Evolutionary conservation across 441 rosid genomes (phyloP), one percentile per base, ranked within the genome.

Genomic region (Bocquillonia castaneifolia): DNA sequence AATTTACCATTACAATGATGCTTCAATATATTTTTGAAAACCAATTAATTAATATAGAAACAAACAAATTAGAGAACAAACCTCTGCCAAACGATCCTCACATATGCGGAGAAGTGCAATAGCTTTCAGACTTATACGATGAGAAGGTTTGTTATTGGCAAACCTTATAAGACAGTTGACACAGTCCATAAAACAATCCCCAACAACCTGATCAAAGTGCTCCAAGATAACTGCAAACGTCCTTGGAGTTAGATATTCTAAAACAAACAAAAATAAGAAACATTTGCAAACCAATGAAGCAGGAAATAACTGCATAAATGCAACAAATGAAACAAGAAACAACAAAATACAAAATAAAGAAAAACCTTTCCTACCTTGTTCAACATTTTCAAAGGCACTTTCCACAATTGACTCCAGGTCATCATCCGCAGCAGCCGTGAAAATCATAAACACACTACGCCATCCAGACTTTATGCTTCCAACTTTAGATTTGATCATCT

Each of bases 11-110:
- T 59, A 3, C 28, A 51, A 25, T 37, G 59, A 13, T 60, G 32
- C 39, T 36, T 14, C 47, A 55, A 51, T 12, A 22, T 3, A 39
- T 36, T 28, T 14, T 18, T 2, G 23, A 5, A 1, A 44, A 23
- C 48, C 59, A 56, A n/a, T 37, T 37, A 10, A 66, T 25, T 54
- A 39, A 64, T 17, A 22, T n/a, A 36, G 45, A 53, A 67, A 50
- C 14, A 23, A 37, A 56, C 58, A 50, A 64, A 54, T 28, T 36
- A 22, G 51, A 66, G 20, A 59, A 64, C 80, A 65, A 73, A 95
- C 99, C 98, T 95, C 99, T 39, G 98, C 99, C 61, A 95, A 83
- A 72, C 98, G 97, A 83, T 95, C 98, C 81, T 95, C 99, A 77
- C 99, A 95, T 77, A 95, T 95, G 55, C 98, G 93, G 75, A 95